Conservation (phyloP, 495 filamentous ascomycete genomes). For the Penicillium salamii region DNA sequence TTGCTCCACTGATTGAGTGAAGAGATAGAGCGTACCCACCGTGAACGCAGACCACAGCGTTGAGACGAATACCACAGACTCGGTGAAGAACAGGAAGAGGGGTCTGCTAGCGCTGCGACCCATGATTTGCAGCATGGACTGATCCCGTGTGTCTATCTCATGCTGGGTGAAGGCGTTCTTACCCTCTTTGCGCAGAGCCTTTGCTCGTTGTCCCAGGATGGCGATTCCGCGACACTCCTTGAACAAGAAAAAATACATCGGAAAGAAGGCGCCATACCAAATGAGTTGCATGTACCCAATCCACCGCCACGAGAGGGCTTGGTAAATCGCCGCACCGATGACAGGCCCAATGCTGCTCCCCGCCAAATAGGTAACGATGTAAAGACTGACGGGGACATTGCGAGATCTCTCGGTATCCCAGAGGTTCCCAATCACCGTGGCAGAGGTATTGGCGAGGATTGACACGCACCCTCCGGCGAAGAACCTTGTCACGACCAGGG, state of each 20-base stretch:
- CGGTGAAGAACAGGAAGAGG: conserved; percentile 46
- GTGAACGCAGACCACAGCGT: conserved; percentile 51
- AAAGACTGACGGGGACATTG: conserved; percentile 47
- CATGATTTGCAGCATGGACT: conserved; percentile 20
- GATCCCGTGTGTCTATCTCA: conserved; percentile 32
- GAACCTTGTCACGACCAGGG: conserved; percentile 45
- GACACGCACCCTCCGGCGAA: conserved; percentile 47
- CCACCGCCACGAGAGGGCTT: conserved; percentile 46
- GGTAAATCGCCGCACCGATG: conserved; percentile 40
- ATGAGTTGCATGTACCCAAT: conserved; percentile 50
- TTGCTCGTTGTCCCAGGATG: conserved; percentile 36
- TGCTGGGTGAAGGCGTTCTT: conserved; percentile 32
- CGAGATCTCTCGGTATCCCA: conserved; percentile 38
- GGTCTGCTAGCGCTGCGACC: conserved; percentile 36
- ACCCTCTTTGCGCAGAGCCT: conserved; percentile 26
- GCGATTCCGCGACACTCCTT: conserved; percentile 41
- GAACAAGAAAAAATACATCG: conserved; percentile 37
- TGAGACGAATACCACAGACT: conserved; percentile 50
- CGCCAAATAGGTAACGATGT: conserved; percentile 38
- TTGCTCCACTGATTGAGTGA: conserved; percentile 44
- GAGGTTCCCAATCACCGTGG: conserved; percentile 47
- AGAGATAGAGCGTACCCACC: conserved; percentile 51
- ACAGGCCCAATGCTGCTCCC: conserved; percentile 49
- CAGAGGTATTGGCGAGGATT: conserved; percentile 44
- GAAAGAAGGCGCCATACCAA: conserved; percentile 38